A percentile compares a stretch with the other conserved stretches of the same genome.
phyloP scores from a whole-genome alignment of 2,329 filamentous ascomycete species.

The Penicillium hordei region DNA sequence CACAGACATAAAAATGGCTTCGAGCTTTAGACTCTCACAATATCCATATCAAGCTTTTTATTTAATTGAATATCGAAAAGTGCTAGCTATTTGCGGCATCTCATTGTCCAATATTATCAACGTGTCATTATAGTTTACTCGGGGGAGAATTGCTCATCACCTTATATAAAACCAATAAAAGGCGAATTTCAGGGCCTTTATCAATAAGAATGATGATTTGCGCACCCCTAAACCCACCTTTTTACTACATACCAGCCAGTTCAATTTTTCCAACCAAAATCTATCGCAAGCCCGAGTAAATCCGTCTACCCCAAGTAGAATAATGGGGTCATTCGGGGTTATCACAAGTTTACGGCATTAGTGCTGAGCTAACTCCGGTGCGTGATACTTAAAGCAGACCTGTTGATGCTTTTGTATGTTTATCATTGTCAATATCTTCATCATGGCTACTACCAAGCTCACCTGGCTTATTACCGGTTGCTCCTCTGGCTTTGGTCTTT shows the following conservation, averaged over 20 bases:
- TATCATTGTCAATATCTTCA: background rate
- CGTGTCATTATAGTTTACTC: background rate
- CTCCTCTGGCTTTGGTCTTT: conserved; percentile 24
- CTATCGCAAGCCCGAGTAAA: background rate
- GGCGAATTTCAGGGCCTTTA: background rate
- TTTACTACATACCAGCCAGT: background rate
- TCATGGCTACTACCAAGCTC: background rate
- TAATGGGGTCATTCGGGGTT: background rate
- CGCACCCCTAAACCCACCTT: background rate
- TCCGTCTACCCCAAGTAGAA: background rate
- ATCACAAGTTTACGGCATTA: background rate
- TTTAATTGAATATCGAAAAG: background rate
- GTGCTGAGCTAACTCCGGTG: background rate
- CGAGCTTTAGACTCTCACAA: background rate
- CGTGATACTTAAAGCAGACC: background rate
- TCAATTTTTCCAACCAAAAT: too few relatives aligned
- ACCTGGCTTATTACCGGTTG: conserved; percentile 25
- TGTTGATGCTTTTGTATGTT: background rate
- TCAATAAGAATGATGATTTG: background rate
- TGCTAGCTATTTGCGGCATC: background rate
- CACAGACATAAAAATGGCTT: background rate
- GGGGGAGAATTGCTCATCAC: background rate
- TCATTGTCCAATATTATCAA: background rate
- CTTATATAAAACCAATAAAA: background rate
- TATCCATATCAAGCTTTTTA: background rate